A percentile compares a stretch with the other conserved stretches of the same genome.
phyloP scores from a whole-genome alignment of 192 early-diverging fungal genomes.

The Coemansia erecta region DNA sequence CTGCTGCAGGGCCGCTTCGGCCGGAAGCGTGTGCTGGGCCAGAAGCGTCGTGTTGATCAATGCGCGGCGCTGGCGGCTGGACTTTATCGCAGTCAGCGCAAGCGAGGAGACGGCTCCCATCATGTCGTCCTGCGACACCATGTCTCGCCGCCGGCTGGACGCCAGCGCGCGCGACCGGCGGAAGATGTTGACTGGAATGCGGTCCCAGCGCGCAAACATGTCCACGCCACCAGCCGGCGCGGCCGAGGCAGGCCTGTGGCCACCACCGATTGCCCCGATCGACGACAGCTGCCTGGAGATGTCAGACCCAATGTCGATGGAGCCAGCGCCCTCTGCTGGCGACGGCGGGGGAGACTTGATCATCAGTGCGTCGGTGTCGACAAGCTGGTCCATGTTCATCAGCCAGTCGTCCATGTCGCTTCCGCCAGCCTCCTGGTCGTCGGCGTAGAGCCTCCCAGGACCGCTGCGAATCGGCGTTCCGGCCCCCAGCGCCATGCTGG shows the following conservation, averaged over 20 bases:
- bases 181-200: constrained; percentile 54
- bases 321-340: constrained; percentile 17
- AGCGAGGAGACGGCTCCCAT: constrained; percentile 33
- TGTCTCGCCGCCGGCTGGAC: constrained; percentile 18
- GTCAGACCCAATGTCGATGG: not conserved
- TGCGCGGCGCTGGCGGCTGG: constrained; percentile 42
- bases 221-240: constrained; percentile 9
- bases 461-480: constrained; percentile 30
- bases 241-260: not conserved
- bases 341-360: constrained; percentile 45
- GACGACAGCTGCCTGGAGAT: constrained; percentile 14
- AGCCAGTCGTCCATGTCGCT: constrained; percentile 36
- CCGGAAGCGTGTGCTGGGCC: constrained; percentile 44
- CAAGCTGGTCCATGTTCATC: constrained; percentile 47
- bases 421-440: constrained; percentile 1
- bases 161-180: constrained; percentile 49
- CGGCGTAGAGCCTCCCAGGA: not conserved
- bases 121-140: constrained; percentile 20
- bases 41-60: constrained; percentile 45
- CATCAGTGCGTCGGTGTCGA: constrained; percentile 49
- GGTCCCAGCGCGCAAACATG: constrained; percentile 47
- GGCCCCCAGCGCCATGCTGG: constrained; percentile 18
- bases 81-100: constrained; percentile 50
- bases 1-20: constrained; percentile 24
- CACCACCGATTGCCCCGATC: not conserved